Evolutionary conservation across 352 stramenopile species (phyloP), one percentile per base, ranked within the genome.

Genomic region (Albugo laibachii): DNA sequence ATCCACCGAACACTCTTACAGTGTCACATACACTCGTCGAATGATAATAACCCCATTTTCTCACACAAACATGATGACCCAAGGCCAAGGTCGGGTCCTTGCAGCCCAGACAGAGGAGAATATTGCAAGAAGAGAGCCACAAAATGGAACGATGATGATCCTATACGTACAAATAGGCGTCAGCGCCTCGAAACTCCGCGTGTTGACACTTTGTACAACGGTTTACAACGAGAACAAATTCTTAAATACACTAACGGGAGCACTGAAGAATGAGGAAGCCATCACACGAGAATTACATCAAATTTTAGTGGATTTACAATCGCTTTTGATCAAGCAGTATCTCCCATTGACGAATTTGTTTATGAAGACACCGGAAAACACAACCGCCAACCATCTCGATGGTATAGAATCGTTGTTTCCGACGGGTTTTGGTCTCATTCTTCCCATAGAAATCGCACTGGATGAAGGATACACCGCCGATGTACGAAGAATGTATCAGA

Each of bases 361-460:
- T 45, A 84, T 84, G 74, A 66, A 69, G 18, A 83, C 69, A 31
- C 63, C 69, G 11, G 71, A 84, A 52, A 84, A 80, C 53, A 79
- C 63, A 1, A 64, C 62, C 46, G 69, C 79, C 50, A 57, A 58
- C 58, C 62, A 70, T 80, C 57, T 13, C 11, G 31, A 36, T 38
- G 2, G 11, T 19, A 39, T 41, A 48, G 13, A 19, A 48, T 38
- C 18, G 18, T 5, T 13, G 1, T 53, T 49, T 45, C 13, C 11
- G 39, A 31, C 37, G 40, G 16, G 1, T 37, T 0, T 42, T 21
- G 10, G 56, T 15, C 15, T 66, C 50, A 57, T 39, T 62, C 34
- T 48, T 13, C 45, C 50, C 43, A 59, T 69, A n/a, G 54, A 53
- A 16, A 63, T 69, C 18, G 59, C 80, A 41, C 63, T 91, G 18